Base-by-base conservation (phyloP, 768 basidiomycete genomes). In the Crucibulum laeve region DNA sequence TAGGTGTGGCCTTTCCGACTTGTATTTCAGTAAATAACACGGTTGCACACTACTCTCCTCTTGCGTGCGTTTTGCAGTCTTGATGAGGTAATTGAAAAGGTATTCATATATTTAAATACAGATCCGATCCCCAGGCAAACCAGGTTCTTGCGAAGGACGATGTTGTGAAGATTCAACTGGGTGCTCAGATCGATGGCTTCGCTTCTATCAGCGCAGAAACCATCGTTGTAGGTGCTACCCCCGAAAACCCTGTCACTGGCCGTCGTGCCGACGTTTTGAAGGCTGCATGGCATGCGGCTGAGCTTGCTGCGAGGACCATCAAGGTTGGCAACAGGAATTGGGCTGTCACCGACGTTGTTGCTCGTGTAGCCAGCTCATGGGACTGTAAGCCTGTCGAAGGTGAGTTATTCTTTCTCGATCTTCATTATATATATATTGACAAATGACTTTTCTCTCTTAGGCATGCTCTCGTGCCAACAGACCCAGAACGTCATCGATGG, bases 101-200 rank as follows among this genome's bases (percentile, higher is more conserved):
- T 40, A 6, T 40, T 33, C 23, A 23, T 34, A 17, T 36, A 28
- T 36, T 10, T 40, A 10, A 10, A 32, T 51, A 39, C 56, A 89
- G 87, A 52, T 90, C 89, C 26, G 89, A 92, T 68, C 66, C 83
- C 13, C 76, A 79, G 50, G 79, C 87, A 21, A 67, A 70, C 5
- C 81, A 83, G 62, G 76, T 64, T 40, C 76, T 94, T 51, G 80
- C 78, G 21, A 87, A 91, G 50, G 82, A 82, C 47, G 96, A 99
- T 62, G 82, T 99, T 45, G 95, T 98, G 53, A 98, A 97, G 70
- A 69, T 99, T 50, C 91, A 94, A 64, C 75, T 98, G 47, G 96
- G 96, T 36, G 93, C 94, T 15, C 96, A 99, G 59, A 92, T 99
- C 65, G 95, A 98, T 62, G 96, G 96, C 44, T 97, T 89, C 65